Base-by-base conservation (phyloP, 768 basidiomycete genomes). In the Pilatotrama ljubarskyi region DNA sequence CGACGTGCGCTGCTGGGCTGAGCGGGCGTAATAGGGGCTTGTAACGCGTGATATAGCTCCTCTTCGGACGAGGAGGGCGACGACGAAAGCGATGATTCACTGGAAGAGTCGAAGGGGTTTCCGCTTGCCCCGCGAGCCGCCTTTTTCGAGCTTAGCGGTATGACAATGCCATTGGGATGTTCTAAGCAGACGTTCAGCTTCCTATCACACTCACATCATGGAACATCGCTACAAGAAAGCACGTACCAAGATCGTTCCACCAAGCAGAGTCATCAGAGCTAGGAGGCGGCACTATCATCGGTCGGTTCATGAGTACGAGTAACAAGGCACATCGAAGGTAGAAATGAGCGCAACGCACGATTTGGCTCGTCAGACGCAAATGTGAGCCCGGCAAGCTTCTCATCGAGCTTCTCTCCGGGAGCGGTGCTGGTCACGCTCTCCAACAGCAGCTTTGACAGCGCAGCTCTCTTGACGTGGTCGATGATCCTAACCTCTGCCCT, bases 11-110 rank as follows among this genome's bases (percentile, higher is more conserved):
- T 35, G 13, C 40, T 40, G 6, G 48, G 48, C 18, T 50, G 63
- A 10, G 22, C 57, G 1, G 82, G 79, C 14, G 72, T 78, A 65
- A 91, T 82, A 8, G 90, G 88, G 49, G 84, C 77, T 64, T 86
- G 91, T 51, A 91, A 70, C 6, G 90, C 90, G 66, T 90, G 82
- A 74, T 91, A 94, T 18, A 94, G 75, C 67, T 93, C 91, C 69
- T 94, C 92, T 63, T 94, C 92, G 2, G 90, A 91, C 8, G 90
- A 88, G 8, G 92, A 89, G 7, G 89, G 88, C 3, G 87, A 91
- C 2, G 87, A 86, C 14, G 90, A 88, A 35, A 85, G 64, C 6
- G 87, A 80, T 0, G 89, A 90, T 42, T 84, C 82, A 48, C 72
- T 72, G 2, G 84, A 80, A 22, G 87, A 88, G 65, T 90, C 88